Conservation (phyloP, 495 filamentous ascomycete species). For the Talaromyces borbonicus region DNA sequence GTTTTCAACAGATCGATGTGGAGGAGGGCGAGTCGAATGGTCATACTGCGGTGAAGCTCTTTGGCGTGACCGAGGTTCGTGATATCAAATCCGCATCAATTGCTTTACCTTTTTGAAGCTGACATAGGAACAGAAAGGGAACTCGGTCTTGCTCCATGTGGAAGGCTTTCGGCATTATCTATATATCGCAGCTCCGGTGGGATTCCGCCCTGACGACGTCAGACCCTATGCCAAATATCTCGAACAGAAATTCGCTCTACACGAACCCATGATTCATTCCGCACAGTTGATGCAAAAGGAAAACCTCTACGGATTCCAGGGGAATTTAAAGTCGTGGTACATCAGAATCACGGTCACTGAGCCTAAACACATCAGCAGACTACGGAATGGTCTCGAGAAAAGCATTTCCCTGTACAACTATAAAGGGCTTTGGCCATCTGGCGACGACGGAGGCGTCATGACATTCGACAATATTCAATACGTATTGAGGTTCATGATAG, state of each 20-base stretch:
- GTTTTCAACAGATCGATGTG: conserved; percentile 91
- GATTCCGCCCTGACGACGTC: conserved; percentile 59
- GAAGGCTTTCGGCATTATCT: conserved; percentile 95
- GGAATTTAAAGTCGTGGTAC: conserved; percentile 84
- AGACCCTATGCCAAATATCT: conserved; percentile 65
- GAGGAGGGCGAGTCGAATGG: conserved; percentile 80
- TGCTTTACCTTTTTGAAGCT: conserved; percentile 6
- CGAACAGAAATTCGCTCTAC: conserved; percentile 58
- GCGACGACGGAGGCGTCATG: conserved; percentile 54
- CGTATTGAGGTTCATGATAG: conserved; percentile 93
- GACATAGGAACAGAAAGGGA: conserved; percentile 38
- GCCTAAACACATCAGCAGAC: conserved; percentile 63
- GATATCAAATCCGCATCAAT: background rate
- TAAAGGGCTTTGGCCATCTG: conserved; percentile 75
- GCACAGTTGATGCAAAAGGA: conserved; percentile 73
- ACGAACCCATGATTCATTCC: conserved; percentile 55
- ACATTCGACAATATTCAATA: conserved; percentile 97
- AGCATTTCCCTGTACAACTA: conserved; percentile 62
- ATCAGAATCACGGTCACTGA: conserved; percentile 88
- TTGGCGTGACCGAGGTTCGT: conserved; percentile 81
- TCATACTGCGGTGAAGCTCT: conserved; percentile 70
- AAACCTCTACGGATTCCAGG: conserved; percentile 86
- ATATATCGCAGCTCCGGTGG: conserved; percentile 79
- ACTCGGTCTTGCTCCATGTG: conserved; percentile 92
- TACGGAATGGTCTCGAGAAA: conserved; percentile 62